phyloP scores from a whole-genome alignment of 2,329 filamentous ascomycete species.

The Ambrosiella cleistominuta region DNA sequence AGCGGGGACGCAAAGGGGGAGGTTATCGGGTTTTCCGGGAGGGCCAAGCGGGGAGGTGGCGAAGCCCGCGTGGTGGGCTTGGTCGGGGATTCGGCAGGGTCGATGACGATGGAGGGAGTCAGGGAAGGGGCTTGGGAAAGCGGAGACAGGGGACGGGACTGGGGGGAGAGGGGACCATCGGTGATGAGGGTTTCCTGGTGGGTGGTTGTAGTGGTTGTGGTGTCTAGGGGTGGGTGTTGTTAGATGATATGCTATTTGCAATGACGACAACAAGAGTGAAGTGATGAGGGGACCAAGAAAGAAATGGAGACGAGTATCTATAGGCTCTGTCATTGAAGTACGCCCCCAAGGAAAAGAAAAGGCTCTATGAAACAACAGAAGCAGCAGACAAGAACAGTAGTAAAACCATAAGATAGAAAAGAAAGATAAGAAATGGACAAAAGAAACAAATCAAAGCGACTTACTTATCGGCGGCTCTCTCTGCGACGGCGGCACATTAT shows the following conservation, averaged over 20 bases:
- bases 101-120: constrained; percentile 1
- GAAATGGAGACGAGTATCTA: no score
- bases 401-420: background rate
- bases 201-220: background rate
- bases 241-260: no score
- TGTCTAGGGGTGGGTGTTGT: no score
- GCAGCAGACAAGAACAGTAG: no score
- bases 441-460: background rate
- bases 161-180: background rate
- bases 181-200: background rate
- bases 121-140: background rate
- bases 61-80: background rate
- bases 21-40: background rate
- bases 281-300: no score
- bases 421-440: background rate
- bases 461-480: constrained; percentile 7
- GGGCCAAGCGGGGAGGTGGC: background rate
- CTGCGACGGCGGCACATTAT: constrained; percentile 2
- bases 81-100: background rate
- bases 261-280: no score
- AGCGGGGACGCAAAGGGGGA: constrained; percentile 1
- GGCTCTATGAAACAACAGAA: no score
- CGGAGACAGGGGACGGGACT: background rate
- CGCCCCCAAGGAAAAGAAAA: no score
- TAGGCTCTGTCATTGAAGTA: no score